Base-by-base conservation (phyloP, 1,284 basidiomycete species). In the Heterobasidion irregulare region DNA sequence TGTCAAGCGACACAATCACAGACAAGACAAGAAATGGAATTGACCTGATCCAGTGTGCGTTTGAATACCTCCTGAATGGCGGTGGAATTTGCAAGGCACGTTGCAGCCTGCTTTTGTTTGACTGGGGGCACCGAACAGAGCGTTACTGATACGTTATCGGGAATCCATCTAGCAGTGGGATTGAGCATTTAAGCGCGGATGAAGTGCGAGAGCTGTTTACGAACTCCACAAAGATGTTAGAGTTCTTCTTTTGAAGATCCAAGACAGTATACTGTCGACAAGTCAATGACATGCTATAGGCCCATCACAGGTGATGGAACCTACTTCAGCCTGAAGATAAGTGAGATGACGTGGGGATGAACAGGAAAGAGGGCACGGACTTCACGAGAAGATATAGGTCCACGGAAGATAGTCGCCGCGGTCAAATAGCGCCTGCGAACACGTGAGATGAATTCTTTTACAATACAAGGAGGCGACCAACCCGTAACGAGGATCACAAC, bases 61-160 rank as follows among this genome's bases (percentile, higher is more conserved):
- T 86, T 87, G 79, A 97, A 97, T 7, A 97, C 68, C 68, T 96
- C 94, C 71, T 95, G 91, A 57, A 95, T 88, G 54, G 90, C 80
- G 1, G 91, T 94, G 15, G 89, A 91, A 70, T 96, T 96, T 43
- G 86, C 79, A 34, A 96, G 77, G 53, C 87, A 87, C 10, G 89
- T 86, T 6, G 80, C 93, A 6, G 90, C 75, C 68, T 86, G 81
- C 54, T 78, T 78, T 63, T 89, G 84, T 26, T 90, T 92, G 15
- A 89, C 82, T 15, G 92, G 89, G 2, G 92, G 90, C 1, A 94
- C 87, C 6, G 86, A 87, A 62, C 90, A 90, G 52, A 93, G 72
- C 0, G 90, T 86, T 13, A 89, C 80, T 0, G 88, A 89, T 9
- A 92, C 82, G 60, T 91, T 90, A 66, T 92, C 88, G 5, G 90